A percentile compares a stretch with the other conserved stretches of the same genome.
These are phyloP conservation scores for Hypoxylon subgilvum DNA, from an alignment of 495 filamentous ascomycete species.

Conservation along the genomic window DNA sequence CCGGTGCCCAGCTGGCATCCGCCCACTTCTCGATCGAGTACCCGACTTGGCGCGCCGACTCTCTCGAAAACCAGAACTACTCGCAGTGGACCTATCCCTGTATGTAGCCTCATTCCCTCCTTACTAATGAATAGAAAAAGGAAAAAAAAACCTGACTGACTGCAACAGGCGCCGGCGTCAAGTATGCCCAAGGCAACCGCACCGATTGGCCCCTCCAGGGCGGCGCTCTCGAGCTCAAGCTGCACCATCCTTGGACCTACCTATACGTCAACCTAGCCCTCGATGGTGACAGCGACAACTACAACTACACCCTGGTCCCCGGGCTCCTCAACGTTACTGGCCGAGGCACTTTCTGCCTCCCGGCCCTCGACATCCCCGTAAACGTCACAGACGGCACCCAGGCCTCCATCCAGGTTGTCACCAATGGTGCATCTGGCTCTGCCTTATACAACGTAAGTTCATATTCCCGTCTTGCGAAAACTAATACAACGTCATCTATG, in stretches of 20 bases:
- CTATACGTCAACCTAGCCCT: constrained; percentile 69
- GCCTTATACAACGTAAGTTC: constrained; percentile 67
- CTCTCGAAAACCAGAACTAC: constrained; percentile 40
- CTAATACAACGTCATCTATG: not conserved
- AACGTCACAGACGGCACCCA: constrained; percentile 56
- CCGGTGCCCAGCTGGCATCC: constrained; percentile 46
- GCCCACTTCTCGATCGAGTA: constrained; percentile 66
- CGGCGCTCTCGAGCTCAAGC: constrained; percentile 59
- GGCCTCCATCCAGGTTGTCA: constrained; percentile 65
- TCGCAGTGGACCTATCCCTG: constrained; percentile 67
- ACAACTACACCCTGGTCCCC: constrained; percentile 64
- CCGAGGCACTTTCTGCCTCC: constrained; percentile 65
- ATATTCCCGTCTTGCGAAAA: not conserved
- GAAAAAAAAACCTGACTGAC: too few species aligned
- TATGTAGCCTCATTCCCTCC: constrained; percentile 39
- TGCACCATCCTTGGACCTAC: constrained; percentile 62
- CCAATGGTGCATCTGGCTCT: constrained; percentile 52
- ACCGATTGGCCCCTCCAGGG: constrained; percentile 66
- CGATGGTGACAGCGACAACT: constrained; percentile 53
- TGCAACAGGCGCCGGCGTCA: constrained; percentile 60
- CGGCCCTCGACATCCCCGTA: constrained; percentile 52
- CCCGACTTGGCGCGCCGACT: constrained; percentile 63
- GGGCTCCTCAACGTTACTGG: constrained; percentile 64
- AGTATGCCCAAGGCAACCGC: constrained; percentile 57
- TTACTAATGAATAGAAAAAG: too few species aligned